Evolutionary conservation across 2,329 filamentous ascomycete species (phyloP).

Genomic region (Neofusicoccum sp.): DNA sequence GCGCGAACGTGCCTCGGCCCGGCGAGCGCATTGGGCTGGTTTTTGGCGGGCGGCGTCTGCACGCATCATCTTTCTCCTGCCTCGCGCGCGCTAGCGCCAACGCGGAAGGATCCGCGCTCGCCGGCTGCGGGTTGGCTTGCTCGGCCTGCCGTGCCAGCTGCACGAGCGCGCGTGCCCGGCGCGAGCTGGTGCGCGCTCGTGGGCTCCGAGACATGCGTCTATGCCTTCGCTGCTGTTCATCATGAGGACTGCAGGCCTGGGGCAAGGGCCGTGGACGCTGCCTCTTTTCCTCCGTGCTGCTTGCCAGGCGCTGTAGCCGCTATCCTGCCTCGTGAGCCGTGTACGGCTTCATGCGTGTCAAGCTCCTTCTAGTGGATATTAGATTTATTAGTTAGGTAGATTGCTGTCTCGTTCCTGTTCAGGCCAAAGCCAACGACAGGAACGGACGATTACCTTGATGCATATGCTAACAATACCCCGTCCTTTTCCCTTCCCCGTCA

Average conservation of each 20-base stretch:
- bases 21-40: background rate
- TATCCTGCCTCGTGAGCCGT: background rate
- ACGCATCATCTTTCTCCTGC: background rate
- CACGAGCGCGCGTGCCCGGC: no score
- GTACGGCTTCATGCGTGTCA: background rate
- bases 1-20: constrained; percentile 6
- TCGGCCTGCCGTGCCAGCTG: background rate
- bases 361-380: no score
- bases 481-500: no score
- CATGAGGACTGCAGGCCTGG: background rate
- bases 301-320: no score
- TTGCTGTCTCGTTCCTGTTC: no score
- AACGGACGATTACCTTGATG: no score
- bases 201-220: constrained; percentile 9
- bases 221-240: background rate
- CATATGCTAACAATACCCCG: no score
- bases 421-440: no score
- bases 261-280: background rate
- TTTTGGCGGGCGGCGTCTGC: background rate
- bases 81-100: background rate
- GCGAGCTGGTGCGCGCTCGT: no score
- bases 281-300: no score
- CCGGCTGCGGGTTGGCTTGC: background rate
- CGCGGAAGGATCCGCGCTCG: background rate
- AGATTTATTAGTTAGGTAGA: no score